These are phyloP conservation scores for Verticillium tricorpus DNA, from an alignment of 2,329 filamentous ascomycete genomes.

Conservation along the genomic window DNA sequence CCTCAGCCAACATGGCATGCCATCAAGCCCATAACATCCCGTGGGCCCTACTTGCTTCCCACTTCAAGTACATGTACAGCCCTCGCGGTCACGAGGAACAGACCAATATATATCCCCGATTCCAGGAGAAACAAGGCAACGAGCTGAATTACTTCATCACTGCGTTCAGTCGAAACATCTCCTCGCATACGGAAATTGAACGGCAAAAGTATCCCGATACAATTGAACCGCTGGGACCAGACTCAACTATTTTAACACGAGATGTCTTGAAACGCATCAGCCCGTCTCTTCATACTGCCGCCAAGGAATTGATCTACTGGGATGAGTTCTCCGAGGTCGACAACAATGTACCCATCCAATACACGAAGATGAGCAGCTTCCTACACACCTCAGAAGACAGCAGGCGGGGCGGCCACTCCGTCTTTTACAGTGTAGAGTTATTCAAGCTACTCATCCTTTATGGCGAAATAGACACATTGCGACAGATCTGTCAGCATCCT, in stretches of 20 bases:
- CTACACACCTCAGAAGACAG: not conserved
- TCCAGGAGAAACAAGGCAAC: slow-evolving; percentile 6
- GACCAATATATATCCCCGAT: slow-evolving; percentile 8
- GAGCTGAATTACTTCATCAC: slow-evolving; percentile 11
- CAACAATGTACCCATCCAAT: too few relatives aligned
- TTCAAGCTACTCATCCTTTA: slow-evolving; percentile 18
- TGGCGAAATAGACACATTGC: slow-evolving; percentile 17
- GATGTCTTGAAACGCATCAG: too few relatives aligned
- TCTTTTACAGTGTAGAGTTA: slow-evolving; percentile 16
- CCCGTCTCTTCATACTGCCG: too few relatives aligned
- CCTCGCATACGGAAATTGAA: not conserved
- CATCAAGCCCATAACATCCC: slow-evolving; percentile 14
- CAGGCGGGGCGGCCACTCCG: not conserved
- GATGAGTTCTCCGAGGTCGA: too few relatives aligned
- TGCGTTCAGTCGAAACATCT: slow-evolving; percentile 4
- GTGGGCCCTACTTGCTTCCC: slow-evolving; percentile 7
- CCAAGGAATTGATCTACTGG: too few relatives aligned
- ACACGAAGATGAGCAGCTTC: too few relatives aligned
- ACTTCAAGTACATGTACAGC: slow-evolving; percentile 6
- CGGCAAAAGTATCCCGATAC: not conserved
- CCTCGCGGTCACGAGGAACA: not conserved
- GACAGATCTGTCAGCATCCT: slow-evolving; percentile 13
- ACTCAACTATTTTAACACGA: too few relatives aligned
- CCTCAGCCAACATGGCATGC: slow-evolving; percentile 6
- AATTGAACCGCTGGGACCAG: not conserved